Conservation (phyloP, 768 basidiomycete genomes). For the Panaeolus papilionaceus region DNA sequence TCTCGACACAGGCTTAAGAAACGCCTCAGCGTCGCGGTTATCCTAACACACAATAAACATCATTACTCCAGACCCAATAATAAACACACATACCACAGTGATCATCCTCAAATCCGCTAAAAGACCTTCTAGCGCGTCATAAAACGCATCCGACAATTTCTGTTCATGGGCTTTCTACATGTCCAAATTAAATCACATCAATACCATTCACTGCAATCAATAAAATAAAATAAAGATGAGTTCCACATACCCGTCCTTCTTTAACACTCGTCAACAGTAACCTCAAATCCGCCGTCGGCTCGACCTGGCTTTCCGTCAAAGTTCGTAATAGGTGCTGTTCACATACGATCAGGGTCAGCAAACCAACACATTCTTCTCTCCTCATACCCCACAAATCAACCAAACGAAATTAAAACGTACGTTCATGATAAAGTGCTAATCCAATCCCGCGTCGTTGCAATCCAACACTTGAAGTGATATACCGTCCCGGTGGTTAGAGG, state of each 20-base stretch:
- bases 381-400: background rate
- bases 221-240: background rate
- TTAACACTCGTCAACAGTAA: slow-evolving; percentile 85
- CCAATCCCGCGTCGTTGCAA: slow-evolving; percentile 9
- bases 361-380: background rate
- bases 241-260: slow-evolving; percentile 78
- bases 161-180: slow-evolving; percentile 57
- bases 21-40: slow-evolving; percentile 92
- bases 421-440: background rate
- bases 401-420: background rate
- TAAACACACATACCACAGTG: slow-evolving; percentile 57
- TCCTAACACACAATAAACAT: slow-evolving; percentile 52
- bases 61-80: slow-evolving; percentile 18
- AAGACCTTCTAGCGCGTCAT: slow-evolving; percentile 91
- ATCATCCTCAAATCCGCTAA: slow-evolving; percentile 83
- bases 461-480: background rate
- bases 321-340: slow-evolving; percentile 87
- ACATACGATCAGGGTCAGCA: slow-evolving; percentile 18
- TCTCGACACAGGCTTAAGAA: slow-evolving; percentile 91
- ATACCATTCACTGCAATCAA: background rate
- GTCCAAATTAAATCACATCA: slow-evolving; percentile 11
- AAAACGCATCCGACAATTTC: slow-evolving; percentile 88
- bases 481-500: background rate
- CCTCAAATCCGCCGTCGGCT: slow-evolving; percentile 77
- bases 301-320: slow-evolving; percentile 78